phyloP scores from a whole-genome alignment of 805 yeast species.

The Metschnikowia baotianmanensis region DNA sequence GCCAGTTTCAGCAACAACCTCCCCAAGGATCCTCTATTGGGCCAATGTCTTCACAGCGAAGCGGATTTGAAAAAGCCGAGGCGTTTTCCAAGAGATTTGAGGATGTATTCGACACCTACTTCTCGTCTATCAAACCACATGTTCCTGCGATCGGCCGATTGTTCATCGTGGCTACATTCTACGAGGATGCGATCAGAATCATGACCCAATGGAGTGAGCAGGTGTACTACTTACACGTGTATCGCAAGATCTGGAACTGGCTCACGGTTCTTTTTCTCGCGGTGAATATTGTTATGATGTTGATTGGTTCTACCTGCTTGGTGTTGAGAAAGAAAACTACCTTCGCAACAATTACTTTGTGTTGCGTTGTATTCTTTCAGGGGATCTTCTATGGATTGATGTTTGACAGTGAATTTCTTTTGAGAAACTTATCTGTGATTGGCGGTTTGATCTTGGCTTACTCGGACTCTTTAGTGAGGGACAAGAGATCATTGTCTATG shows the following conservation, averaged over 20 bases:
- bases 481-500: slow-evolving; percentile 60
- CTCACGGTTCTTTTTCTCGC: slow-evolving; percentile 71
- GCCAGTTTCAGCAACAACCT: slow-evolving; percentile 13
- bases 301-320: slow-evolving; percentile 66
- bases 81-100: slow-evolving; percentile 53
- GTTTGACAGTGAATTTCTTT: slow-evolving; percentile 74
- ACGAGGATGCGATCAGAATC: slow-evolving; percentile 85
- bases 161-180: slow-evolving; percentile 88
- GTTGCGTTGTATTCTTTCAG: slow-evolving; percentile 73
- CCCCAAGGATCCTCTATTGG: slow-evolving; percentile 20
- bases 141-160: slow-evolving; percentile 88
- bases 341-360: slow-evolving; percentile 66
- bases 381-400: slow-evolving; percentile 87
- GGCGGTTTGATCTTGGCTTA: slow-evolving; percentile 90
- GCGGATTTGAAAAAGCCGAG: slow-evolving; percentile 45
- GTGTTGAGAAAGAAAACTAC: slow-evolving; percentile 66
- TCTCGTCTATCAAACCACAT: slow-evolving; percentile 59
- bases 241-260: slow-evolving; percentile 75
- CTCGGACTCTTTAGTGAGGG: slow-evolving; percentile 80
- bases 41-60: slow-evolving; percentile 26
- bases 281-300: slow-evolving; percentile 66
- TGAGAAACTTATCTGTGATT: slow-evolving; percentile 83
- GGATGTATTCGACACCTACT: slow-evolving; percentile 48
- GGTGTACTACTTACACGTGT: slow-evolving; percentile 75
- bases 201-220: slow-evolving; percentile 89